Conservation (phyloP, 2,329 filamentous ascomycete species). For the Exophiala aquamarina region DNA sequence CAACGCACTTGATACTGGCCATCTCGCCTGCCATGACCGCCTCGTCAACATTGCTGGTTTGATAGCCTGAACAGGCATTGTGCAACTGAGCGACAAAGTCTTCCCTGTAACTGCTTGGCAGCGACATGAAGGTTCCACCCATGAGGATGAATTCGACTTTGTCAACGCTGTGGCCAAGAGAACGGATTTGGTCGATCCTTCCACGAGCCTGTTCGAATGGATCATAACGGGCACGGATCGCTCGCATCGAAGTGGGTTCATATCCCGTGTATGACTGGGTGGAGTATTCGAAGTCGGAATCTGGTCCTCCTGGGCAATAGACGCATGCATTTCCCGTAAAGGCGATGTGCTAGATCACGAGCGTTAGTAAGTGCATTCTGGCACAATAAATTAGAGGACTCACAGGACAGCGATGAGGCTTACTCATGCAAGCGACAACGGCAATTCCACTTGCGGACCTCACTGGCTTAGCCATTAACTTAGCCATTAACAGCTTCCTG, state of each 20-base stretch:
- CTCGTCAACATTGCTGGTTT: conserved; percentile 91
- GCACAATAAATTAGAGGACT: background rate
- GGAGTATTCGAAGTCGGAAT: conserved; percentile 98
- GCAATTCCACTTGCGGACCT: conserved; percentile 82
- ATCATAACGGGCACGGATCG: conserved; percentile 94
- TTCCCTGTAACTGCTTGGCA: conserved; percentile 84
- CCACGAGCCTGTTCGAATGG: conserved; percentile 96
- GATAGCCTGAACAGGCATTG: conserved; percentile 94
- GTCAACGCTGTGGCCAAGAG: conserved; percentile 92
- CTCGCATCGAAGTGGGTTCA: conserved; percentile 97
- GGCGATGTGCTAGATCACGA: conserved; percentile 67
- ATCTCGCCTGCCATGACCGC: conserved; percentile 92
- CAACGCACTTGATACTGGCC: conserved; percentile 96
- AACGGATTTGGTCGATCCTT: conserved; percentile 93
- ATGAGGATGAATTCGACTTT: conserved; percentile 99
- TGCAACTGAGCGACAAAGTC: conserved; percentile 94
- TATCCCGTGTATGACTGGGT: conserved; percentile 99
- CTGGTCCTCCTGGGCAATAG: conserved; percentile 94
- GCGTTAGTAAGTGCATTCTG: background rate
- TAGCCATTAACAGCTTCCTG: conserved; percentile 97
- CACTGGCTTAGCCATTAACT: conserved; percentile 95
- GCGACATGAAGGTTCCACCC: conserved; percentile 98
- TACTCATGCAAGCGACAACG: conserved; percentile 94
- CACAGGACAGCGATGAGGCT: conserved; percentile 85
- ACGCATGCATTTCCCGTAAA: conserved; percentile 96